Base-by-base conservation (phyloP, 2,329 filamentous ascomycete species). In the Fusarium proliferatum region DNA sequence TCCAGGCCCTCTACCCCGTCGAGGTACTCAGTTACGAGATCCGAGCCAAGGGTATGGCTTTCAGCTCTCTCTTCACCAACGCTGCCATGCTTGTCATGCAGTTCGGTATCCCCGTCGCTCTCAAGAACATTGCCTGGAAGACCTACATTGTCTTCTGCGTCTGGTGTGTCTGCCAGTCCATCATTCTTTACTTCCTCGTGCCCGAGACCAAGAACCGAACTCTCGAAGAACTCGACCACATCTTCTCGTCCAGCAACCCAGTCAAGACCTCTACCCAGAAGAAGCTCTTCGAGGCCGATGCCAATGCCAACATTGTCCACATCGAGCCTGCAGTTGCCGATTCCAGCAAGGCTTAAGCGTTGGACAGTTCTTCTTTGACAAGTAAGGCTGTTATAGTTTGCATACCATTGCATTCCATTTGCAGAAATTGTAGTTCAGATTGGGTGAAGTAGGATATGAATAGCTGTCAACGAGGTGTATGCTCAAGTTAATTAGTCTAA, bases 21-120 rank as follows among this genome's bases (percentile, higher is more conserved):
- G 87, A 89, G 74, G 85, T 86, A 19, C 81, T 89, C 16, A 85
- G 82, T 21, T 88, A 86, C 71, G 86, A 88, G 76, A 87, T 86
- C 74, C 84, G 87, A 59, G 87, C 86, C 58, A 89, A 89, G 80
- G 87, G 87, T 19, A 88, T 88, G 85, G 87, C 85, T 4, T 85
- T 88, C 73, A 85, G 78, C 77, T 85, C 80, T 58, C 79, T 83
- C 67, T 83, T 81, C 74, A 84, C 83, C 88, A 45, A 84, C 65
- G 81, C 83, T 60, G 64, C 76, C 6, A 71, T 75, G 62, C 75
- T 78, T 59, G 65, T 73, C 60, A 86, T 84, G 71, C 83, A 86
- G 77, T 85, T 85, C 63, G 84, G 81, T 58, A 84, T 83, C 46
- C 85, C 85, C 0, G 84, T 88, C 4, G 82, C 85, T 5, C 80